Conservation (phyloP, 163 green algal genomes). For the Trebouxia gelatinosa region DNA sequence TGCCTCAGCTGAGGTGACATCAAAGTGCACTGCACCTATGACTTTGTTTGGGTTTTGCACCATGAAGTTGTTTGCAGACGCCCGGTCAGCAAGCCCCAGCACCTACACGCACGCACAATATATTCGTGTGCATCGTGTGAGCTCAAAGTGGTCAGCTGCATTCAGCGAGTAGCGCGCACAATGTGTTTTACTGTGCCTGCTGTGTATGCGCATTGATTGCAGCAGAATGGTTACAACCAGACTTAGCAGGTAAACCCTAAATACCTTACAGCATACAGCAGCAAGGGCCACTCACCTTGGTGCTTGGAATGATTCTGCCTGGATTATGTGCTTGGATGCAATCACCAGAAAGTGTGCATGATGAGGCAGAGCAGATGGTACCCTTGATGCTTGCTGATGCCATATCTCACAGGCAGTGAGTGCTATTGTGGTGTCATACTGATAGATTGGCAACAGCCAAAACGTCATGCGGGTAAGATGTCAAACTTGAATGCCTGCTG, state of each 20-base stretch:
- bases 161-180: not conserved
- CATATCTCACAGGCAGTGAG: no score
- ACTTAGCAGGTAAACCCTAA: not conserved
- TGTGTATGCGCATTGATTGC: not conserved
- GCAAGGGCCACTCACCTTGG: slow-evolving; percentile 2
- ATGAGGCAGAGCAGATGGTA: no score
- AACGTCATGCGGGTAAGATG: no score
- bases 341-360: no score
- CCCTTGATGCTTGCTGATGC: no score
- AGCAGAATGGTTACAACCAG: not conserved
- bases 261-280: not conserved
- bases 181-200: not conserved
- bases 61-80: slow-evolving; percentile 67
- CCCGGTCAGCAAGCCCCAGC: slow-evolving; percentile 46
- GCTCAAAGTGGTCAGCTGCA: not conserved
- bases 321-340: no score
- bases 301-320: slow-evolving; percentile 49
- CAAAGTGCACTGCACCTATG: slow-evolving; percentile 71
- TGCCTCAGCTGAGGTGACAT: not conserved
- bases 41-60: slow-evolving; percentile 60
- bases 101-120: slow-evolving; percentile 37
- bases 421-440: no score
- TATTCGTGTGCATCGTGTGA: not conserved
- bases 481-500: no score
- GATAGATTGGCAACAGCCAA: no score